Conservation (phyloP, 441 rosid species). For the Erodium texanum region DNA sequence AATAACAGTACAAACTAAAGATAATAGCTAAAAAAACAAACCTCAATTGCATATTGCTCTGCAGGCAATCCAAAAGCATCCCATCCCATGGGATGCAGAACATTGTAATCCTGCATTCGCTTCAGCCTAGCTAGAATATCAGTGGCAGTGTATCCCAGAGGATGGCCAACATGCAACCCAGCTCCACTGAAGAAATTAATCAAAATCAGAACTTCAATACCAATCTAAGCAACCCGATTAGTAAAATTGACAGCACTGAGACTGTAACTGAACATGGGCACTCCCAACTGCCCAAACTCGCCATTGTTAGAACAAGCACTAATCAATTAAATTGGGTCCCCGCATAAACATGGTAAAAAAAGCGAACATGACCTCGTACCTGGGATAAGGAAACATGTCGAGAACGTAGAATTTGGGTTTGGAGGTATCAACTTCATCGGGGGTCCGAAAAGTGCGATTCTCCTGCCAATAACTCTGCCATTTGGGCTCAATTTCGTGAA, state of each 20-base stretch:
- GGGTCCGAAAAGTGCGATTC: slow-evolving; percentile 68
- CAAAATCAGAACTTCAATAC: neutral
- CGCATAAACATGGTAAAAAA: neutral
- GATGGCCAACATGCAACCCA: slow-evolving; percentile 97
- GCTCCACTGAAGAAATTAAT: slow-evolving; percentile 62
- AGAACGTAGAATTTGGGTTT: slow-evolving; percentile 93
- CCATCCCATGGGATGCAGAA: slow-evolving; percentile 96
- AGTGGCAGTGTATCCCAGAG: slow-evolving; percentile 90
- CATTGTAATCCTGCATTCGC: slow-evolving; percentile 92
- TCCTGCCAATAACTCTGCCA: slow-evolving; percentile 89
- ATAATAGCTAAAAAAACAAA: slow-evolving; percentile 17
- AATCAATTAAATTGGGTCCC: neutral
- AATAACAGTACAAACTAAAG: slow-evolving; percentile 8
- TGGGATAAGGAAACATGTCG: slow-evolving; percentile 99
- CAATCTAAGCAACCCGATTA: neutral
- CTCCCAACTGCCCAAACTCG: neutral
- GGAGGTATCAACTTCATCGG: slow-evolving; percentile 68
- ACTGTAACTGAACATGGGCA: neutral
- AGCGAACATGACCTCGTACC: slow-evolving; percentile 28
- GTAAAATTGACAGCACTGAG: neutral
- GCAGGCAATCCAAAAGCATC: slow-evolving; percentile 99
- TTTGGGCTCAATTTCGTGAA: slow-evolving; percentile 81
- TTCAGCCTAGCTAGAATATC: slow-evolving; percentile 79
- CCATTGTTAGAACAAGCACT: neutral
- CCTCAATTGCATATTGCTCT: slow-evolving; percentile 95